Evolutionary conservation across 2,329 filamentous ascomycete genomes (phyloP).

Genomic region (Phoma sp.): DNA sequence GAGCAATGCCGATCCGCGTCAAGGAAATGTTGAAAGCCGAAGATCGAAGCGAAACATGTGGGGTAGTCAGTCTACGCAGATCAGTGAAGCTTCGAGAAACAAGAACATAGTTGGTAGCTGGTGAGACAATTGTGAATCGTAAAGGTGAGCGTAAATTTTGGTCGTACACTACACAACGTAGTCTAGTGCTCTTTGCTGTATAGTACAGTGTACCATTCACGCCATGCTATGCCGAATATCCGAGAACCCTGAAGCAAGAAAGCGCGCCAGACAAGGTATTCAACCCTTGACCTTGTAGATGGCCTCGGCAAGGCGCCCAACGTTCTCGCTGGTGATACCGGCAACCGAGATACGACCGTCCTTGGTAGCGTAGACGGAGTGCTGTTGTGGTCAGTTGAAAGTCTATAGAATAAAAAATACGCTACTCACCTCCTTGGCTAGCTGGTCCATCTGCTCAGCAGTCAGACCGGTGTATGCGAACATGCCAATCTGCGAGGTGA

Average conservation of each 20-base stretch:
- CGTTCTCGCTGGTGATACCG: constrained; percentile 80
- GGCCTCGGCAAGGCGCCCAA: constrained; percentile 79
- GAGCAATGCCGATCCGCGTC: not conserved
- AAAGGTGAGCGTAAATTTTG: constrained; percentile 7
- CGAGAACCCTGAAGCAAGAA: constrained; percentile 12
- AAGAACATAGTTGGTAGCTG: not conserved
- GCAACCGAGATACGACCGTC: constrained; percentile 87
- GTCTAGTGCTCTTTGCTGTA: constrained; percentile 15
- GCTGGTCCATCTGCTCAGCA: constrained; percentile 85
- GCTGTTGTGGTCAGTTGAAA: constrained; percentile 52
- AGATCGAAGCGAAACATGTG: not conserved
- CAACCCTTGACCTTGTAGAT: constrained; percentile 83
- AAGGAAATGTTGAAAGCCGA: not conserved
- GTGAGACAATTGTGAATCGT: not conserved
- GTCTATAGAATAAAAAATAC: not conserved
- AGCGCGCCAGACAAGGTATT: constrained; percentile 5
- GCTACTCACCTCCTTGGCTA: constrained; percentile 78
- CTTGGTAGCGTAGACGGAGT: constrained; percentile 97
- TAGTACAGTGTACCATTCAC: constrained; percentile 31
- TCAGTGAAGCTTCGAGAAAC: constrained; percentile 1
- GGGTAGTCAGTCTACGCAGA: not conserved
- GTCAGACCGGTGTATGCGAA: constrained; percentile 97
- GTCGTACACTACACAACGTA: constrained; percentile 11
- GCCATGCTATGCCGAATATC: constrained; percentile 25
- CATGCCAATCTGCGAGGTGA: constrained; percentile 97